A percentile compares a stretch with the other conserved stretches of the same genome.
Conservation (phyloP, 805 yeast genomes). For the Cyberlindnera mycetangii region DNA sequence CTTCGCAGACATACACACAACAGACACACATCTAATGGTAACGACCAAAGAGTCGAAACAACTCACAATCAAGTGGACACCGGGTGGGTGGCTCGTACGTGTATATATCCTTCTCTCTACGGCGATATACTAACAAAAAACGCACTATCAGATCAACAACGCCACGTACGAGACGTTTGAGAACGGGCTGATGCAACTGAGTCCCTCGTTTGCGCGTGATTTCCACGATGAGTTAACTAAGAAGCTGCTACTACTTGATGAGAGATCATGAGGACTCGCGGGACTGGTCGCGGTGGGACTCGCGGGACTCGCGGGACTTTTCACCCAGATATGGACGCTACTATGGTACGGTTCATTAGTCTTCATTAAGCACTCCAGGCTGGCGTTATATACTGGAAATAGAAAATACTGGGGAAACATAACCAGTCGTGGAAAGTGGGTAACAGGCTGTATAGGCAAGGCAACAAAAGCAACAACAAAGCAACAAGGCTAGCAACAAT, state of each 20-base stretch:
- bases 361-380: not conserved
- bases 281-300: too few species aligned
- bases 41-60: not conserved
- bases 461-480: too few species aligned
- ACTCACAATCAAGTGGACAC: constrained; percentile 1
- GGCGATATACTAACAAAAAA: not conserved
- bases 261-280: too few species aligned
- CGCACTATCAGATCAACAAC: constrained; percentile 1
- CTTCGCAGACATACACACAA: not conserved
- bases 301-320: not conserved
- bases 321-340: too few species aligned
- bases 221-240: constrained; percentile 13
- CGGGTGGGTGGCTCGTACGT: constrained; percentile 9
- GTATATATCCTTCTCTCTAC: not conserved
- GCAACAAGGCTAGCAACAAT: too few species aligned
- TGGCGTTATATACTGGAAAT: constrained; percentile 1
- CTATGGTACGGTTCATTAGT: not conserved
- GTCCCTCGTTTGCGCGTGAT: constrained; percentile 5
- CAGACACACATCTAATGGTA: not conserved
- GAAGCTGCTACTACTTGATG: constrained; percentile 10
- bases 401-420: not conserved
- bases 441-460: too few species aligned
- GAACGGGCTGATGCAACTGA: constrained; percentile 23
- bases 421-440: not conserved
- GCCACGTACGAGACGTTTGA: constrained; percentile 29